Conservation (phyloP, 371 early-diverging fungal genomes). For the Cokeromyces recurvatus region DNA sequence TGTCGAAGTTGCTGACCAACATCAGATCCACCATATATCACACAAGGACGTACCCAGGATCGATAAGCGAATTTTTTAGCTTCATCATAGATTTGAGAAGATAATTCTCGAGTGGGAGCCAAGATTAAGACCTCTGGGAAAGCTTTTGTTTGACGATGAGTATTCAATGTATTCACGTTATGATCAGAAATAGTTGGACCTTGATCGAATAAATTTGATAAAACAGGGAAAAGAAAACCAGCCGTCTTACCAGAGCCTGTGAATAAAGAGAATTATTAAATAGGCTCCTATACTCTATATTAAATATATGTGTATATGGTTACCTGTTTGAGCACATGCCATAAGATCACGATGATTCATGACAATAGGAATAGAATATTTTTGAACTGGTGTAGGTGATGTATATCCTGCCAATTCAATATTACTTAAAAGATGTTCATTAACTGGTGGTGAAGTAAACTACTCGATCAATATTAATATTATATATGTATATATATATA, state of each 20-base stretch:
- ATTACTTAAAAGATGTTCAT: constrained; percentile 72
- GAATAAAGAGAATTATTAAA: no score
- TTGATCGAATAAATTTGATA: constrained; percentile 47
- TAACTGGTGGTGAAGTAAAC: constrained; percentile 67
- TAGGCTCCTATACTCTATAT: constrained; percentile 65
- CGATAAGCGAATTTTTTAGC: constrained; percentile 83
- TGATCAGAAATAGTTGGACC: constrained; percentile 50
- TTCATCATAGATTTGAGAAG: constrained; percentile 31
- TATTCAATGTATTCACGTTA: constrained; percentile 43
- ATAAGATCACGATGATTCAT: constrained; percentile 57
- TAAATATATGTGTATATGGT: constrained; percentile 31
- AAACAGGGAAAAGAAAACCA: constrained; percentile 60
- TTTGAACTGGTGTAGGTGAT: constrained; percentile 68
- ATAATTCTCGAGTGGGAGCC: constrained; percentile 39
- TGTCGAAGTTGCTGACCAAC: constrained; percentile 85
- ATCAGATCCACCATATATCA: constrained; percentile 97
- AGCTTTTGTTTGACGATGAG: constrained; percentile 47
- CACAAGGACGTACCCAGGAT: constrained; percentile 87
- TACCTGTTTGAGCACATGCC: constrained; percentile 76
- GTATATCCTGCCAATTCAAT: constrained; percentile 50
- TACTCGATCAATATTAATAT: not conserved
- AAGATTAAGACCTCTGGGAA: constrained; percentile 34
- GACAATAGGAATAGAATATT: constrained; percentile 63
- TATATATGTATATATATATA: no score
- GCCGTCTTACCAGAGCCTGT: constrained; percentile 74